Evolutionary conservation across 768 basidiomycete genomes (phyloP).

Genomic region (Naganishia randhawae): DNA sequence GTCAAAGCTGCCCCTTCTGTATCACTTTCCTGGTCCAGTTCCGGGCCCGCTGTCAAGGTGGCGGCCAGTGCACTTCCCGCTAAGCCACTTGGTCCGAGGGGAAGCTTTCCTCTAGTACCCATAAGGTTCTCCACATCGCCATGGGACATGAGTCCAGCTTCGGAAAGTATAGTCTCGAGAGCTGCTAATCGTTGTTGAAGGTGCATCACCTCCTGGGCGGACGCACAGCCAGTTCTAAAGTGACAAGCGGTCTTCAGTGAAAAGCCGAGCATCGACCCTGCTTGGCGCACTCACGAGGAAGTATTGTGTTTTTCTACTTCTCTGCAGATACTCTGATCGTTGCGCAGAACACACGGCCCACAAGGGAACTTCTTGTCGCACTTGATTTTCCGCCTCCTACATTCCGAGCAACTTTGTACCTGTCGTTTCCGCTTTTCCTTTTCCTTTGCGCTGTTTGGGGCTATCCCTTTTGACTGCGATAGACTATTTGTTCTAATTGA

Average conservation of each 20-base stretch:
- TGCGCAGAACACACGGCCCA: constrained; percentile 46
- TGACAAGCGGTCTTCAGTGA: neutral
- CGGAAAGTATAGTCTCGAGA: constrained; percentile 43
- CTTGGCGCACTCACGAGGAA: constrained; percentile 38
- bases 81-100: constrained; percentile 8
- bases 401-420: constrained; percentile 50
- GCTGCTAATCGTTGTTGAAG: constrained; percentile 45
- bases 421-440: constrained; percentile 45
- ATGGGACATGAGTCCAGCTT: constrained; percentile 39
- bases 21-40: constrained; percentile 39
- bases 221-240: constrained; percentile 33
- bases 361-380: constrained; percentile 51
- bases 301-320: constrained; percentile 40
- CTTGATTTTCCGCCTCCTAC: constrained; percentile 50
- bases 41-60: neutral
- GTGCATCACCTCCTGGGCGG: constrained; percentile 40
- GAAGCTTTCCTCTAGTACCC: constrained; percentile 25
- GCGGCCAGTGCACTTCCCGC: constrained; percentile 19
- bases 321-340: constrained; percentile 45
- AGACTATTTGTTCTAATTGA: constrained; percentile 9
- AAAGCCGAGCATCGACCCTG: neutral
- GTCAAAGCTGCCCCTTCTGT: constrained; percentile 49
- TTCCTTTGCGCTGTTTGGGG: constrained; percentile 5
- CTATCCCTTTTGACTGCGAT: neutral
- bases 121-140: constrained; percentile 43